Percentiles rank a stretch among this genome's conserved stretches.
Conservation (phyloP, 1,139 yeast species). For the Blastobotrys serpentis region DNA sequence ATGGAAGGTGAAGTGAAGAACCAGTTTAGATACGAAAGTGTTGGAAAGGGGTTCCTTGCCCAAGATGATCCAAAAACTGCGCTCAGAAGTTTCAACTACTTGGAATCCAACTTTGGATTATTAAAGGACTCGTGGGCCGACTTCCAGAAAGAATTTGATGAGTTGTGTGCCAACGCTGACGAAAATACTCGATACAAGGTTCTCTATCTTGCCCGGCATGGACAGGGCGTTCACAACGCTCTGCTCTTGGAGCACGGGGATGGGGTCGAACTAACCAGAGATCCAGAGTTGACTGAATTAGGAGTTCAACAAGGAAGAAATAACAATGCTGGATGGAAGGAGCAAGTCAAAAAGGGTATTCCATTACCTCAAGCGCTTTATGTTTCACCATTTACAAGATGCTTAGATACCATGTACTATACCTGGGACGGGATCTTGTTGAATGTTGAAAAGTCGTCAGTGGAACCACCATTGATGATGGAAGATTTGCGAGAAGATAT, state of each 20-base stretch:
- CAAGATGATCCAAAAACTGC: constrained; percentile 50
- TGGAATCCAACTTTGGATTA: constrained; percentile 50
- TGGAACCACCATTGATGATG: constrained; percentile 43
- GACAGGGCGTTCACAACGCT: constrained; percentile 72
- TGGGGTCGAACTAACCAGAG: constrained; percentile 54
- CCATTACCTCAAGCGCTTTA: constrained; percentile 67
- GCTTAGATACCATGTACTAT: constrained; percentile 53
- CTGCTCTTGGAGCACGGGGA: constrained; percentile 60
- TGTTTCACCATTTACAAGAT: constrained; percentile 64
- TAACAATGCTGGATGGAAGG: constrained; percentile 55
- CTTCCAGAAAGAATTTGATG: constrained; percentile 38
- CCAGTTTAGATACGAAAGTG: constrained; percentile 12
- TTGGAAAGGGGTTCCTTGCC: constrained; percentile 47
- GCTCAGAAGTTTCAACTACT: constrained; percentile 50
- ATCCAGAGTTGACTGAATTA: constrained; percentile 57
- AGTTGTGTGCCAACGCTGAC: constrained; percentile 42
- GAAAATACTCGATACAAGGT: constrained; percentile 51
- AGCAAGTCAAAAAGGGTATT: constrained; percentile 84
- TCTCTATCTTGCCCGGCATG: constrained; percentile 68
- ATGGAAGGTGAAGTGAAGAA: constrained; percentile 8
- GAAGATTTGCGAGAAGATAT: constrained; percentile 66
- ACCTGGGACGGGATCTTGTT: constrained; percentile 54
- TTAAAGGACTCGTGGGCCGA: constrained; percentile 47
- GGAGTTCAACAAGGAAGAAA: constrained; percentile 55
- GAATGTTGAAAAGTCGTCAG: constrained; percentile 6